Base-by-base conservation (phyloP, 768 basidiomycete species). In the Paxillus ammoniavirescens region DNA sequence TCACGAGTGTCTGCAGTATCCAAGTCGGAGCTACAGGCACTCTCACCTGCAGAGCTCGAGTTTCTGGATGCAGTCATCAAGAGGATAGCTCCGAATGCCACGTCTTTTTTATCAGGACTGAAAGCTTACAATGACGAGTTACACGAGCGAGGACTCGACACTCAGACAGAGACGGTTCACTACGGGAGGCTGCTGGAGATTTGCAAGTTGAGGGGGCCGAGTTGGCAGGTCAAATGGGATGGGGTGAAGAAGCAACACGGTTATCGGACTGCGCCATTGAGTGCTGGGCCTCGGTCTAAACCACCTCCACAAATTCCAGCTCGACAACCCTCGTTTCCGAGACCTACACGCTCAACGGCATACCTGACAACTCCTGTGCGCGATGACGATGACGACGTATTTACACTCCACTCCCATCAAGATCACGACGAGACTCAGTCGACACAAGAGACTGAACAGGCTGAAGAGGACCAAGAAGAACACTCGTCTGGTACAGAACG, bases 151-250 rank as follows among this genome's bases (percentile, higher is more conserved):
- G 86, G 86, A 3, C 70, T 93, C n/a, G 88, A 92, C 56, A 79
- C 85, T 18, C 83, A 86, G 57, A 75, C 80, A 8, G 92, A 93
- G 66, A 88, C 89, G 9, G 75, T 86, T 4, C 90, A 87, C 64
- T 95, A 93, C 66, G 83, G 84, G 17, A 89, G 91, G 66, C 69
- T 95, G 30, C 72, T 95, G 54, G 92, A 93, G 67, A 74, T 95
- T 3, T 89, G 89, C 43, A 90, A 88, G 40, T 64, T 93, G 61
- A 89, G 84, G 70, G 93, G 89, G 9, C 76, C 75, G 52, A 87
- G 81, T 63, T 95, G 92, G 91, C 81, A 77, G 30, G 86, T 83
- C 30, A 92, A 92, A 69, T 95, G 93, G 93, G 73, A 73, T 33
- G 75, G 75, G 57, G 83, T 89, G 50, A 93, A 87, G 73, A 65